Evolutionary conservation across 768 basidiomycete genomes (phyloP).

Genomic region (Xerocomus brunneocitrinus): DNA sequence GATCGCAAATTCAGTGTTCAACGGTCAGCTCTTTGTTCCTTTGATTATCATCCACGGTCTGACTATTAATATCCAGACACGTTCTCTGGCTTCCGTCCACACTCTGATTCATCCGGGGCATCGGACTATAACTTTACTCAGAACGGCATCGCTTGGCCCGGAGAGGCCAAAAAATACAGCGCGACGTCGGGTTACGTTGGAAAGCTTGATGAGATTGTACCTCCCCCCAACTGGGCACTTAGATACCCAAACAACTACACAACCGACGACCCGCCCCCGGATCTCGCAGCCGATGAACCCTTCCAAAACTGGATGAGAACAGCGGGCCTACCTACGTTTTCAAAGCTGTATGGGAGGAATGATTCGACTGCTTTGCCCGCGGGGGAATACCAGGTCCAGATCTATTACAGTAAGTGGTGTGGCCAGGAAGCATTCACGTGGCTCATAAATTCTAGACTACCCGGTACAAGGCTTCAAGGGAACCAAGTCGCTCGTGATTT

Average conservation of each 20-base stretch:
- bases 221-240: constrained; percentile 88
- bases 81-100: constrained; percentile 56
- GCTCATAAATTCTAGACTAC: constrained; percentile 59
- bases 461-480: constrained; percentile 89
- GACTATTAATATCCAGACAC: constrained; percentile 56
- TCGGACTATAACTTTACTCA: constrained; percentile 69
- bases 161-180: constrained; percentile 88
- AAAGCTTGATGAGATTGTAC: constrained; percentile 63
- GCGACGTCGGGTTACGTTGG: constrained; percentile 47
- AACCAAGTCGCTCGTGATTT: constrained; percentile 95
- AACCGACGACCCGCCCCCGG: constrained; percentile 56
- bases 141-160: constrained; percentile 90
- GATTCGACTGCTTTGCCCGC: constrained; percentile 66
- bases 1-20: constrained; percentile 96
- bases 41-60: not conserved
- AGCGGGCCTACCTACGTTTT: constrained; percentile 93
- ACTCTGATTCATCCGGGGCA: constrained; percentile 36
- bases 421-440: not conserved
- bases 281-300: constrained; percentile 76
- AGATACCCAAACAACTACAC: constrained; percentile 77
- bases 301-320: constrained; percentile 99
- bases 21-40: constrained; percentile 50
- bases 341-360: constrained; percentile 91
- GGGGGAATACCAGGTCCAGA: constrained; percentile 71
- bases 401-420: constrained; percentile 64